Conservation (phyloP, 140 eudicot genomes). For the Ambrosia hybrid region DNA sequence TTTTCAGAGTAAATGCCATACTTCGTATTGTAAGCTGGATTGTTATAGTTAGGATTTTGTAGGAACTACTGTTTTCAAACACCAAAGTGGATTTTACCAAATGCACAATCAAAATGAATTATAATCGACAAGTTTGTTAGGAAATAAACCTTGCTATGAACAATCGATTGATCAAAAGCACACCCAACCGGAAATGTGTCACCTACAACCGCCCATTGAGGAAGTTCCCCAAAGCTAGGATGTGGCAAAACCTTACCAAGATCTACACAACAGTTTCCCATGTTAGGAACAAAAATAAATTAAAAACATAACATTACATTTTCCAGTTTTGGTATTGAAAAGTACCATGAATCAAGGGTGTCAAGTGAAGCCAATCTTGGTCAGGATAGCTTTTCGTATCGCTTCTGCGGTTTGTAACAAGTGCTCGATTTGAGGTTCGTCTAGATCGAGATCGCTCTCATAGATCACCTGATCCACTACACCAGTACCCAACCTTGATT, state of each 20-base stretch:
- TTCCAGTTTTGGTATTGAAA: too few relatives aligned
- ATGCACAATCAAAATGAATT: background rate
- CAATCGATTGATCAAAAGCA: conserved; percentile 75
- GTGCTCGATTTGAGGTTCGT: too few relatives aligned
- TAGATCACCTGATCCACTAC: too few relatives aligned
- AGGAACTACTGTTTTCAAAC: conserved; percentile 53
- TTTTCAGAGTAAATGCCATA: conserved; percentile 66
- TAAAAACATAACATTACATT: too few relatives aligned
- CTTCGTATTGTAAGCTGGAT: conserved; percentile 63
- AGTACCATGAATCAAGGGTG: too few relatives aligned
- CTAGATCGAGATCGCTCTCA: too few relatives aligned
- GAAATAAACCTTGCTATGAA: conserved; percentile 65
- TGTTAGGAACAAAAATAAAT: too few relatives aligned
- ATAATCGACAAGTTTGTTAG: background rate
- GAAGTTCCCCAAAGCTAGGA: conserved; percentile 83
- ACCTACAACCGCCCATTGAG: conserved; percentile 97
- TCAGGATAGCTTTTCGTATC: too few relatives aligned
- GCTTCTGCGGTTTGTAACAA: too few relatives aligned
- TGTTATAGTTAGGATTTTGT: conserved; percentile 63
- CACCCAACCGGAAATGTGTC: conserved; percentile 94
- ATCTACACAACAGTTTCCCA: conserved; percentile 34
- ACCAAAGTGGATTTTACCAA: background rate
- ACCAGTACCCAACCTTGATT: too few relatives aligned
- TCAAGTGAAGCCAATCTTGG: too few relatives aligned
- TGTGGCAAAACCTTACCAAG: conserved; percentile 83